Conservation (phyloP, 2,329 filamentous ascomycete genomes). For the Massarina eburnea region DNA sequence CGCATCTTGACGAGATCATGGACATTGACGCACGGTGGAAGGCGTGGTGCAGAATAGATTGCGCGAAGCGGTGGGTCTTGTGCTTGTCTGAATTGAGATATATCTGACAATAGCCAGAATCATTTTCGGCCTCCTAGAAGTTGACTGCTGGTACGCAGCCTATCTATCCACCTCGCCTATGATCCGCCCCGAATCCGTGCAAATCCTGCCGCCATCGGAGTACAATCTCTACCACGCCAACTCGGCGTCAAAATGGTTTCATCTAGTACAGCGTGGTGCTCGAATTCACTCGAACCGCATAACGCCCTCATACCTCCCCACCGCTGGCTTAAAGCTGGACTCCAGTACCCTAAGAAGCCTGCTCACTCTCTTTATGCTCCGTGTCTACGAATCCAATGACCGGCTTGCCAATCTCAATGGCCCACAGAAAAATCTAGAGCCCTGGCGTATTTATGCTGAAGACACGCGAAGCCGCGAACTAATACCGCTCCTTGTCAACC, state of each 20-base stretch:
- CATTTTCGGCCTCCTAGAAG: constrained; percentile 50
- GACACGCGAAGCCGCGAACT: constrained; percentile 49
- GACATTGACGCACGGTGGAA: constrained; percentile 54
- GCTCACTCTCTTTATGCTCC: constrained; percentile 34
- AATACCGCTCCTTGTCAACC: constrained; percentile 39
- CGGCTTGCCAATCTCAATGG: constrained; percentile 28
- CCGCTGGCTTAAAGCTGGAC: constrained; percentile 35
- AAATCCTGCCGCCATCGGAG: constrained; percentile 50
- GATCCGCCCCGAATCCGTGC: constrained; percentile 49
- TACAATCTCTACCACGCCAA: constrained; percentile 50
- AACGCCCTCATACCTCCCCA: constrained; percentile 37
- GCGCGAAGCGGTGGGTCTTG: constrained; percentile 45
- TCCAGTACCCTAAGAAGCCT: constrained; percentile 32
- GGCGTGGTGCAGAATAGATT: constrained; percentile 56
- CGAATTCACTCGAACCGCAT: constrained; percentile 34
- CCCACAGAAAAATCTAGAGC: constrained; percentile 33
- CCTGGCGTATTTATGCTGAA: constrained; percentile 49
- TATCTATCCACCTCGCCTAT: constrained; percentile 52
- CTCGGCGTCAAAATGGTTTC: constrained; percentile 35
- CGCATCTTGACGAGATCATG: constrained; percentile 48
- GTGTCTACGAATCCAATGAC: constrained; percentile 39
- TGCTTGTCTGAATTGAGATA: background rate
- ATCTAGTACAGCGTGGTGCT: constrained; percentile 31
- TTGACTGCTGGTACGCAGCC: constrained; percentile 53
- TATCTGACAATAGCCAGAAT: constrained; percentile 28